Evolutionary conservation across 2,329 filamentous ascomycete species (phyloP).

Genomic region (Fonsecaea pugnacius): DNA sequence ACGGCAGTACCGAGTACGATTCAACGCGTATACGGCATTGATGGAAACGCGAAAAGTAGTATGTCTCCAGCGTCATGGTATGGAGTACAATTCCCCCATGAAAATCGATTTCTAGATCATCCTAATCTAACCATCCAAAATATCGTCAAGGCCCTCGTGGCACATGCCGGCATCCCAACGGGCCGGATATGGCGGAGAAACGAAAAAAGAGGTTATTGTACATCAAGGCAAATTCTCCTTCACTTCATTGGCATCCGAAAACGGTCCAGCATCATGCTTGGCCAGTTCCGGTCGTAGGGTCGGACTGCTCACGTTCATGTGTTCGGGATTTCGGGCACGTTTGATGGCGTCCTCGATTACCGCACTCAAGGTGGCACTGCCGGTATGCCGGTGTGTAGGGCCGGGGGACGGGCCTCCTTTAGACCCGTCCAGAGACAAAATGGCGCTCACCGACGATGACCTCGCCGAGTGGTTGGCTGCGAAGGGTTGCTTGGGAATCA

Average conservation of each 20-base stretch:
- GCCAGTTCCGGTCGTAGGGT: constrained; percentile 36
- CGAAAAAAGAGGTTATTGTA: constrained; percentile 21
- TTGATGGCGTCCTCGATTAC: constrained; percentile 41
- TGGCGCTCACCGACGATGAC: constrained; percentile 34
- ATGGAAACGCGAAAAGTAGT: neutral
- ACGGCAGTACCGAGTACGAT: neutral
- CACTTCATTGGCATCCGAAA: constrained; percentile 52
- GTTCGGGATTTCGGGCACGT: constrained; percentile 32
- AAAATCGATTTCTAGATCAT: constrained; percentile 19
- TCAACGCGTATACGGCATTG: neutral
- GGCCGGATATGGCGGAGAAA: constrained; percentile 10
- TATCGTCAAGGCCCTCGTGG: constrained; percentile 28
- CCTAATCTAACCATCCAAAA: constrained; percentile 15
- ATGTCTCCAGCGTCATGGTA: neutral
- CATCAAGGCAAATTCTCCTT: constrained; percentile 37
- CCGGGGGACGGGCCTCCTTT: constrained; percentile 12
- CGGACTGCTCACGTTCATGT: constrained; percentile 23
- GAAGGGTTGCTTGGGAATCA: constrained; percentile 31
- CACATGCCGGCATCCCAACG: constrained; percentile 8
- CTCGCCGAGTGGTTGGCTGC: constrained; percentile 30
- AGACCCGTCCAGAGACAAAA: constrained; percentile 21
- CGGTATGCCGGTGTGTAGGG: constrained; percentile 34
- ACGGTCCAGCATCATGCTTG: constrained; percentile 47
- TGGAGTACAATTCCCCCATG: neutral
- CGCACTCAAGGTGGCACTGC: constrained; percentile 42